Base-by-base conservation (phyloP, 2,329 filamentous ascomycete genomes). In the Berkeleyomyces basicola region DNA sequence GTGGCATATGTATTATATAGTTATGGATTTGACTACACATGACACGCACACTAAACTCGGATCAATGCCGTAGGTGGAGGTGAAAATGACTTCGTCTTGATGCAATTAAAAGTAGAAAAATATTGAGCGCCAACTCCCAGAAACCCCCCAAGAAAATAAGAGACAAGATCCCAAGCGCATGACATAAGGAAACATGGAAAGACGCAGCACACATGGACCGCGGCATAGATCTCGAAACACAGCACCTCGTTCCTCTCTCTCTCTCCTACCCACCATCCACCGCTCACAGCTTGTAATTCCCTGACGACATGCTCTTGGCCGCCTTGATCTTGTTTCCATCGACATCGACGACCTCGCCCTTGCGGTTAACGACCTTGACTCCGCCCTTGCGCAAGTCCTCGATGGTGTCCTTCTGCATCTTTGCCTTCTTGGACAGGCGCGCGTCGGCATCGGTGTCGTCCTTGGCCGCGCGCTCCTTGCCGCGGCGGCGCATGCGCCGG, bases 291-390 rank as follows among this genome's bases (percentile, higher is more conserved):
- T 87, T 87, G 70, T 80, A 85, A 64, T 75, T 79, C 64, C 80
- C 79, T 64, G 82, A 82, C 59, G 78, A 78, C 49, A 74, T 71
- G n/a, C 74, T 71, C 70, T 76, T 78, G 43, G 72, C 74, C 53
- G 74, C 77, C 72, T 79, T 79, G 51, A 86, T 80, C 76, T 88
- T 86, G 70, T 87, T 89, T 39, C 91, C 91, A 68, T 93, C 84
- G 42, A 96, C 81, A 74, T 95, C 87, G 16, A 86, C 85, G 62
- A 96, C 76, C 72, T 91, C 86, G 61, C 92, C 92, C 77, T 89
- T 91, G 75, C 87, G 88, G 66, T 90, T 91, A 74, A 96, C 93
- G 65, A 97, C 82, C 79, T 87, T 92, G 68, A 96, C 92, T 65
- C 88, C 88, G 61, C 88, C 90, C 79, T 87, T 88, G 77, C 86